Evolutionary conservation across 2,329 filamentous ascomycete species (phyloP), one percentile per base, ranked within the genome.

Genomic region (Cercospora sp.): DNA sequence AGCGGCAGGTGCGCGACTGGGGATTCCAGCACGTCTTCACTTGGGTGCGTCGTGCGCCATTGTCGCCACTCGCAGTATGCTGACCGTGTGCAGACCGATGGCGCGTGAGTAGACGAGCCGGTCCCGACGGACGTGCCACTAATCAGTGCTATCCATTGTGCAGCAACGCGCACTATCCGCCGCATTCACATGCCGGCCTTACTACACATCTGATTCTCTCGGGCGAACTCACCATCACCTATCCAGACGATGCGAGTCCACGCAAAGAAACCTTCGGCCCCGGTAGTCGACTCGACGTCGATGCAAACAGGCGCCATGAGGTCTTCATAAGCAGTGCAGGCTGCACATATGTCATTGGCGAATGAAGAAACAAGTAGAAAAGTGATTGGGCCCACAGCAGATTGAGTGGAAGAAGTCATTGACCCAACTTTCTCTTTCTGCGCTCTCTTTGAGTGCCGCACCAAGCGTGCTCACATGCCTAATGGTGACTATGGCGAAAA

Each of bases 1-100:
- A 92, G 77, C 79, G 81, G 60, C 81, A 90, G 74, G 90, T 92
- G 28, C 83, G 83, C 39, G 87, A 86, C 1, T 92, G 90, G 90
- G 90, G 90, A 1, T 93, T 92, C 76, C 72, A 77, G 2, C 83
- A 88, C 60, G 89, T 91, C 75, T 91, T 91, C 71, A 91, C 89
- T 2, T 92, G 90, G 90, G 88, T 42, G n/a, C 20, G 59, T 61
- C 16, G 87, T 84, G 66, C 36, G 26, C 31, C 57, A 13, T 18
- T 16, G 23, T 23, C 18, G 48, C 66, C 53, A 36, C 45, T 48
- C n/a, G 16, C 36, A 42, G 36, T 42, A 42, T 59, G 64, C 36
- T 61, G 33, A 61, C 59, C 31, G 16, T 3, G 59, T 12, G 30
- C 62, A 42, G 62, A 64, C 33, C 62, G 62, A 58, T 58, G 53